Base-by-base conservation (phyloP, 2,329 filamentous ascomycete genomes). In the Claviceps purpurea region DNA sequence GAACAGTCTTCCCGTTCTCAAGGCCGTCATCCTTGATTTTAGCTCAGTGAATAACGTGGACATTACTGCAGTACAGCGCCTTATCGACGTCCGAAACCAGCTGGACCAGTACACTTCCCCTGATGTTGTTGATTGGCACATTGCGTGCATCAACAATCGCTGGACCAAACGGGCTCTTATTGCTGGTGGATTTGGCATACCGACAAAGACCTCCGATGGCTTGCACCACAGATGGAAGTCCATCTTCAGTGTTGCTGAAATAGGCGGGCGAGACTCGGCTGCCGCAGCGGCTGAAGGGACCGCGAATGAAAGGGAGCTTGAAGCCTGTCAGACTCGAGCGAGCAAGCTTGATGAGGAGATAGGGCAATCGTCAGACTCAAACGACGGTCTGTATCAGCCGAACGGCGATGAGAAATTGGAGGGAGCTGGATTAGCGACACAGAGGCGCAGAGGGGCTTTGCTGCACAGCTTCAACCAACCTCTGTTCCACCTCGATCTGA, bases 21-120 rank as follows among this genome's bases (percentile, higher is more conserved):
- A 87, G 64, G 90, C 91, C n/a, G 73, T 97, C 58, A 90, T 97
- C 54, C 78, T 97, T 20, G 93, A 97, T 66, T 95, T 97, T 68
- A 89, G 85, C 61, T 85, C 87, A 0, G 90, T 97, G 57, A 95
- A 96, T 70, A 89, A 95, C 58, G 84, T 96, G 54, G 93, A 97
- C 62, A 82, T 95, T 54, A 96, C 93, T 0, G 94, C 89, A 0
- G 79, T 96, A 2, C 93, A 97, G 68, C 84, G 89, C 60, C 75
- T 97, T 41, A 94, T 97, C 61, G 93, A 97, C 61, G 85, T 96
- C 1, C 87, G 91, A 61, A 95, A 95, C 66, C 90, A 96, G 64
- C 81, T 97, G 26, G 91, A 96, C 65, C 77, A 82, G 20, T 95
- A 95, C 64, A 79, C 89, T 1, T 68, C 84, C 0, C 91, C 91